phyloP scores from a whole-genome alignment of 1,284 basidiomycete species.

The Marasmius sp. region DNA sequence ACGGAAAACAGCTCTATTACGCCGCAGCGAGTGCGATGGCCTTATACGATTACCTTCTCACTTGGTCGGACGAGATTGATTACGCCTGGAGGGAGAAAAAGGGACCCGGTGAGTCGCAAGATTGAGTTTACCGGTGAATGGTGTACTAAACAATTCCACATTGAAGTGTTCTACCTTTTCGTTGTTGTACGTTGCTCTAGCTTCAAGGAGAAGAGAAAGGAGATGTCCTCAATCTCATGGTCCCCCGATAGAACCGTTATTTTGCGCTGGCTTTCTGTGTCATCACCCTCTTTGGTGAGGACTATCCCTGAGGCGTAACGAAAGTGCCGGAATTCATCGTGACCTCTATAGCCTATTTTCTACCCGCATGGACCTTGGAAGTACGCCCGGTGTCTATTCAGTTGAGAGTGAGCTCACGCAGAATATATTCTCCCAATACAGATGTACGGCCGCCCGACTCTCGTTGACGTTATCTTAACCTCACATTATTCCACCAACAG shows the following conservation, averaged over 20 bases:
- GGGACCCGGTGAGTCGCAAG: slow-evolving; percentile 16
- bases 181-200: slow-evolving; percentile 3
- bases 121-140: neutral
- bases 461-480: neutral
- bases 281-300: slow-evolving; percentile 24
- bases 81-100: slow-evolving; percentile 23
- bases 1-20: slow-evolving; percentile 16
- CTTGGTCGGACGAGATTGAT: slow-evolving; percentile 21
- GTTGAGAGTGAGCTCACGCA: neutral
- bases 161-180: slow-evolving; percentile 24
- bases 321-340: neutral
- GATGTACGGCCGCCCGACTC: neutral
- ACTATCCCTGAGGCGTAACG: neutral
- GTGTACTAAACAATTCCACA: neutral
- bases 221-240: neutral
- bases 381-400: slow-evolving; percentile 10
- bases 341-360: slow-evolving; percentile 22
- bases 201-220: neutral
- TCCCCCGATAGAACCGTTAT: slow-evolving; percentile 20
- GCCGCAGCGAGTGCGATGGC: slow-evolving; percentile 20
- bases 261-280: slow-evolving; percentile 23
- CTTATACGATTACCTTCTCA: slow-evolving; percentile 26
- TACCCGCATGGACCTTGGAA: slow-evolving; percentile 22
- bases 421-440: neutral
- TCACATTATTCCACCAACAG: slow-evolving; percentile 7